Evolutionary conservation across 2,329 filamentous ascomycete genomes (phyloP).

Genomic region (Nigrospora sphaerica): DNA sequence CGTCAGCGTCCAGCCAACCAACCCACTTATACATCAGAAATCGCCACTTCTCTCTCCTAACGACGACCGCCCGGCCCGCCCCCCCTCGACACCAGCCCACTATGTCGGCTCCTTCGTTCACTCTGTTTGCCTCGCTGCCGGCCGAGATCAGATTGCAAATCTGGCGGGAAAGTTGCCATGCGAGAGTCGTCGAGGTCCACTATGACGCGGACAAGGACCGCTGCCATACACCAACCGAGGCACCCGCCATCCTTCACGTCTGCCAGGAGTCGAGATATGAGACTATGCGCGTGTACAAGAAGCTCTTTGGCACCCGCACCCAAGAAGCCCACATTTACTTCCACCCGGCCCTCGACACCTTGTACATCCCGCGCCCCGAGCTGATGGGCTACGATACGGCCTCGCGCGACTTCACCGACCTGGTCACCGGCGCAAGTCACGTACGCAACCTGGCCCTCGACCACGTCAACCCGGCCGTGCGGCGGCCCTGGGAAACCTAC

Average conservation of each 20-base stretch:
- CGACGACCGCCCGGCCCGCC: not conserved
- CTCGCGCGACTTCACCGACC: constrained; percentile 30
- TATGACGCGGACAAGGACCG: constrained; percentile 27
- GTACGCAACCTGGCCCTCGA: constrained; percentile 36
- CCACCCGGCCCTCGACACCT: constrained; percentile 20
- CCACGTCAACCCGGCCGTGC: constrained; percentile 33
- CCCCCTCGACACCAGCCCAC: not conserved
- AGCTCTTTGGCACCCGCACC: constrained; percentile 24
- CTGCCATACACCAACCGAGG: constrained; percentile 27
- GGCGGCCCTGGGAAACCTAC: constrained; percentile 43
- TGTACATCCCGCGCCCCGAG: constrained; percentile 31
- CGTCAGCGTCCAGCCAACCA: no score
- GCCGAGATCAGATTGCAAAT: constrained; percentile 32
- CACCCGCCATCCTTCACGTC: constrained; percentile 32
- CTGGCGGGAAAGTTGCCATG: constrained; percentile 28
- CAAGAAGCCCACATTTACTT: constrained; percentile 23
- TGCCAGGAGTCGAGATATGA: constrained; percentile 35
- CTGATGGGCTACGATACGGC: constrained; percentile 33
- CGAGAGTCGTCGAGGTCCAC: constrained; percentile 30
- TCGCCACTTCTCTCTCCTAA: not conserved
- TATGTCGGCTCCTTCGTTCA: constrained; percentile 19
- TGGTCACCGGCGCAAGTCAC: constrained; percentile 25
- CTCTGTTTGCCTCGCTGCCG: constrained; percentile 26
- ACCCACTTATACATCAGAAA: not conserved
- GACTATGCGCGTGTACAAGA: constrained; percentile 29